Conservation (phyloP, 1,139 yeast species). For the Hyphopichia buzzinii region DNA sequence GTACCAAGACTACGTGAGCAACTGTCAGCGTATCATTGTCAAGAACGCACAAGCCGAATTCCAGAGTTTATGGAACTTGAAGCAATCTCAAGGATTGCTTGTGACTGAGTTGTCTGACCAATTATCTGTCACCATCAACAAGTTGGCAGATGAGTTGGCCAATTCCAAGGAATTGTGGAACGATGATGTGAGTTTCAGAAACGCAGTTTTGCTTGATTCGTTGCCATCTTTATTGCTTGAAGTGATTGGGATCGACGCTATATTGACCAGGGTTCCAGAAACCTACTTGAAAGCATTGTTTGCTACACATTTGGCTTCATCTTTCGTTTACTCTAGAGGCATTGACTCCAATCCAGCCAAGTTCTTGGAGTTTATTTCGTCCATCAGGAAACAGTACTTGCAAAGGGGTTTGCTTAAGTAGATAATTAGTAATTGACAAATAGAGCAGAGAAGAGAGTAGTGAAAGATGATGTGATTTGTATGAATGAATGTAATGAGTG, state of each 20-base stretch:
- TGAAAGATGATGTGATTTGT: too few relatives aligned
- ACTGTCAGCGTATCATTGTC: conserved; percentile 75
- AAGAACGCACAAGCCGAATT: conserved; percentile 83
- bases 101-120: conserved; percentile 82
- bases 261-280: conserved; percentile 79
- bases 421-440: too few relatives aligned
- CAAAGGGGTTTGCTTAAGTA: conserved; percentile 25
- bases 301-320: conserved; percentile 86
- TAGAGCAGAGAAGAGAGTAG: too few relatives aligned
- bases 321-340: conserved; percentile 86
- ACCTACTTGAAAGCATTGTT: conserved; percentile 86
- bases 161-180: conserved; percentile 82
- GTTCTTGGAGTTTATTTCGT: conserved; percentile 70
- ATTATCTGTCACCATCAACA: conserved; percentile 82
- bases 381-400: conserved; percentile 40
- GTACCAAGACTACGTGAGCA: conserved; percentile 76
- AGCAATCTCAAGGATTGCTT: conserved; percentile 63
- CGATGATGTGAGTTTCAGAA: conserved; percentile 73
- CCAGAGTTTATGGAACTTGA: conserved; percentile 81
- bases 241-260: conserved; percentile 71
- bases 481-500: too few relatives aligned
- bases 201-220: conserved; percentile 71
- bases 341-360: conserved; percentile 79
- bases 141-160: conserved; percentile 84
- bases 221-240: conserved; percentile 73